phyloP scores from a whole-genome alignment of 306 rosid genomes.

The Pachyrhizus erosus region DNA sequence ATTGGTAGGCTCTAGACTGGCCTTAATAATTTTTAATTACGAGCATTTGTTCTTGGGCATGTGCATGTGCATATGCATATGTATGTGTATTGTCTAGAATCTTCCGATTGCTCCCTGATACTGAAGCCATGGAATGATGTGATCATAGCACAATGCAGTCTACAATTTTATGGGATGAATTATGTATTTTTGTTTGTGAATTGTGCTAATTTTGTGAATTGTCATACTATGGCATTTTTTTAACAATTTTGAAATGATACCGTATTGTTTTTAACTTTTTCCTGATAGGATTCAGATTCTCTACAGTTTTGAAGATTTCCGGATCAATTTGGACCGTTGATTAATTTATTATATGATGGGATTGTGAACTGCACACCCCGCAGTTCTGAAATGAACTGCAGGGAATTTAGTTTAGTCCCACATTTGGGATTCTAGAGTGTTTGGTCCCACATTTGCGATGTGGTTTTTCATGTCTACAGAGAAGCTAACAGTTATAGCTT shows the following conservation, averaged over 20 bases:
- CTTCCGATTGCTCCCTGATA: constrained; percentile 6
- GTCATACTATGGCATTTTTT: neutral
- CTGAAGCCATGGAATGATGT: neutral
- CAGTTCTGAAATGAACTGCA: no score
- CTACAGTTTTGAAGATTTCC: neutral
- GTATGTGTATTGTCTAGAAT: constrained; percentile 2
- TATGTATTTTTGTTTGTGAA: neutral
- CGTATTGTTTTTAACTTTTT: neutral
- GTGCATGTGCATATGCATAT: no score
- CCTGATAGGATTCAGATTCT: neutral
- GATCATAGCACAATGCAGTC: neutral
- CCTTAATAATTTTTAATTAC: constrained; percentile 5
- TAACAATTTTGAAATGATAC: constrained; percentile 1
- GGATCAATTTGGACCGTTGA: neutral
- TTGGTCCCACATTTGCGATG: neutral
- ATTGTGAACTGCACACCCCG: neutral
- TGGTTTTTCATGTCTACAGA: neutral
- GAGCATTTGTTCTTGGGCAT: neutral
- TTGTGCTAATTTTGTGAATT: neutral
- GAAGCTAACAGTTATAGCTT: neutral
- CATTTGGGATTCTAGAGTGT: neutral
- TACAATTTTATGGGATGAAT: neutral
- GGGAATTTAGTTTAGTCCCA: no score
- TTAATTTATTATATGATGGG: neutral
- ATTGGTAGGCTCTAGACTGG: neutral